Base-by-base conservation (phyloP, 2,329 filamentous ascomycete species). In the Dothistroma septosporum region DNA sequence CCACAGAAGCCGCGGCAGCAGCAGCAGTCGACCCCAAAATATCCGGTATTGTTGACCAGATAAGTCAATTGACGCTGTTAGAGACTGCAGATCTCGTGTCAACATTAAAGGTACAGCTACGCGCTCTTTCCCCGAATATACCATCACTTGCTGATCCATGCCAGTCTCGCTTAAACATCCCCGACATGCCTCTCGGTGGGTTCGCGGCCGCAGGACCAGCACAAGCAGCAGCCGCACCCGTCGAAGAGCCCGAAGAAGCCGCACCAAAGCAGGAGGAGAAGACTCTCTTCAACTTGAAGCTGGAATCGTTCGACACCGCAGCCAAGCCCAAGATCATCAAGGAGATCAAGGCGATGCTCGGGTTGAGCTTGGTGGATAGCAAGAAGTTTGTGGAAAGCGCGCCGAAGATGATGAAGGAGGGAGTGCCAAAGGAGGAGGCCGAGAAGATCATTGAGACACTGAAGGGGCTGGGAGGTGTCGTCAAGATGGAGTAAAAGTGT, bases 331-430 rank as follows among this genome's bases (percentile, higher is more conserved):
- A 99, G 89, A 83, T 99, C 72, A 99, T 99, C 85, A 99, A 99
- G 86, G 94, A 99, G 83, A 85, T 99, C 82, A 99, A 99, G 87
- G 87, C 86, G 73, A 84, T 99, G 86, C 82, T 99, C 63, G 94
- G 94, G 48, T 80, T 99, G 75, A 95, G 90, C 76, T 84, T 99
- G 81, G 95, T 99, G 70, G 94, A 99, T 79, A 96, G 91, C 81
- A 99, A 99, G 89, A 99, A 99, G 83, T 99, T 99, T 74, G 94
- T 99, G 68, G 94, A 99, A 84, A 91, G 90, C 75, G 92, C 90
- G 69, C 94, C 94, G 66, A 99, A 99, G 88, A 82, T 91, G 78
- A 90, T 99, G 91, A 97, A 97, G 87, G 94, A 99, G 81, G 92
- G 90, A 55, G 92, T 99, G 69, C 90, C 93, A 66, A 99, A 99